Conservation (phyloP, 192 early-diverging fungal genomes). For the Mortierella alpina region DNA sequence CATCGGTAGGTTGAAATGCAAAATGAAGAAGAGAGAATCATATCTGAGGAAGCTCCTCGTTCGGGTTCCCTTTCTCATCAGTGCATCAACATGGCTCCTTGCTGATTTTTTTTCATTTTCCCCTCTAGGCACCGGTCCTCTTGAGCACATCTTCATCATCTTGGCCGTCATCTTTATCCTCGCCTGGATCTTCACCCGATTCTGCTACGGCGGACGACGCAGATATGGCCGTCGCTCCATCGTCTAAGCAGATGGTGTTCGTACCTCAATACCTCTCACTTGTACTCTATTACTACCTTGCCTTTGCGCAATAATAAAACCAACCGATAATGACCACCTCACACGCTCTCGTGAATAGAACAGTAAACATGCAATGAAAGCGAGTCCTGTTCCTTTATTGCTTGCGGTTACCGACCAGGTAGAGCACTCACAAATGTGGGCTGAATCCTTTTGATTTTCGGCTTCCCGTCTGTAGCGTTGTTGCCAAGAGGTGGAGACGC, state of each 20-base stretch:
- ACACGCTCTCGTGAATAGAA: background rate
- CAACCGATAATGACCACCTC: too few relatives aligned
- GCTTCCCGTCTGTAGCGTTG: background rate
- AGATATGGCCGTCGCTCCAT: background rate
- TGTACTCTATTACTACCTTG: background rate
- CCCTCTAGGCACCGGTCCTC: background rate
- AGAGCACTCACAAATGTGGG: constrained; percentile 48
- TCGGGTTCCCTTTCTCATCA: too few relatives aligned
- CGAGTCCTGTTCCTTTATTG: background rate
- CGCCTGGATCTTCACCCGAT: constrained; percentile 25
- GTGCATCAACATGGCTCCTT: background rate
- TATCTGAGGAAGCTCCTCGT: too few relatives aligned
- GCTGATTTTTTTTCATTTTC: background rate
- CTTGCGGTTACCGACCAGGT: constrained; percentile 11
- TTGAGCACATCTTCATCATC: constrained; percentile 14
- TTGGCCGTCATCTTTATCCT: constrained; percentile 22
- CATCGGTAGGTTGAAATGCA: background rate
- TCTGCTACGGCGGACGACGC: constrained; percentile 11
- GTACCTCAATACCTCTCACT: background rate
- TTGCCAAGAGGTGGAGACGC: background rate
- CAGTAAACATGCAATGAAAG: background rate
- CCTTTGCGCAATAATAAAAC: background rate
- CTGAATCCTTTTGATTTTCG: constrained; percentile 41
- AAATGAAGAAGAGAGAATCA: too few relatives aligned
- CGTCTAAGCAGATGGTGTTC: background rate